Percentiles rank a stretch among this genome's conserved stretches.
Evolutionary conservation across 2,329 filamentous ascomycete species (phyloP).

Genomic region (Aspergillus quadricinctus): DNA sequence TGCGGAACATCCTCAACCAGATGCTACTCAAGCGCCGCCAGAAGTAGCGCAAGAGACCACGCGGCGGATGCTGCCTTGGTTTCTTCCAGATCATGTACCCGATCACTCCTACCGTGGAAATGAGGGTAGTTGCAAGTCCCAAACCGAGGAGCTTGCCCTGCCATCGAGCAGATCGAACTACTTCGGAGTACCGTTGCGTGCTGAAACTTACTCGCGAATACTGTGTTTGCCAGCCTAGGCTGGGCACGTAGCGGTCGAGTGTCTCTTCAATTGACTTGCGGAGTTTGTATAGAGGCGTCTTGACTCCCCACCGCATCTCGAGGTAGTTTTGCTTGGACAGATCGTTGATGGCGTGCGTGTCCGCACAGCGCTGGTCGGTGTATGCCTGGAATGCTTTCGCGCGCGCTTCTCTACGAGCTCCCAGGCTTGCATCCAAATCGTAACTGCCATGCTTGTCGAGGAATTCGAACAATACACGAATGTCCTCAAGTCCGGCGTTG

Average conservation of each 20-base stretch:
- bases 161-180: conserved; percentile 63
- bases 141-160: conserved; percentile 61
- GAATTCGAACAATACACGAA: conserved; percentile 77
- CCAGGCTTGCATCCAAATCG: conserved; percentile 25
- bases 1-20: conserved; percentile 11
- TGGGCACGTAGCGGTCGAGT: conserved; percentile 69
- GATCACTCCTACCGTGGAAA: conserved; percentile 25
- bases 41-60: conserved; percentile 12
- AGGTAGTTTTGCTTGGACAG: conserved; percentile 86
- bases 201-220: conserved; percentile 91
- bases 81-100: conserved; percentile 30
- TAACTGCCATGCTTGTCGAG: conserved; percentile 64
- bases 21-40: conserved; percentile 12
- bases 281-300: conserved; percentile 69
- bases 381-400: conserved; percentile 64
- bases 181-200: conserved; percentile 84
- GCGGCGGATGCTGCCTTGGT: conserved; percentile 19
- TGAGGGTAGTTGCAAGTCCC: conserved; percentile 24
- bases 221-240: conserved; percentile 83
- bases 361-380: conserved; percentile 65
- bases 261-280: conserved; percentile 85
- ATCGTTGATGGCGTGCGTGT: conserved; percentile 88
- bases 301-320: conserved; percentile 87
- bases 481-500: conserved; percentile 94
- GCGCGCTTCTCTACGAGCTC: conserved; percentile 43